These are phyloP conservation scores for Vigna mungo DNA, from an alignment of 306 rosid genomes.

Conservation along the genomic window DNA sequence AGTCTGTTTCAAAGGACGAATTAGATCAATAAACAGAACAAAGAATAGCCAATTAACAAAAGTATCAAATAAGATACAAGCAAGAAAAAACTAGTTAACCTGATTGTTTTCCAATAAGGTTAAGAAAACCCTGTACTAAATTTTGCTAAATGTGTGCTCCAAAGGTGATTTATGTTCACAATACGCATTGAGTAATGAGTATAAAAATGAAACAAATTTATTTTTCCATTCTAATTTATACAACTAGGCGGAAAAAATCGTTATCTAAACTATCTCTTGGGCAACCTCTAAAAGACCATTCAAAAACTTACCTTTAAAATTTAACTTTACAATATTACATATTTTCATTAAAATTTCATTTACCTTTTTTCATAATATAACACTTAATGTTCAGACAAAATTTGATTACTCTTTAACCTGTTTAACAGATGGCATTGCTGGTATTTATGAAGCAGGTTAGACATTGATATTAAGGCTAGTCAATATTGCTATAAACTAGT, in stretches of 20 bases:
- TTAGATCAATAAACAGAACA: conserved; percentile 23
- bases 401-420: not conserved
- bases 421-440: not conserved
- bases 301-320: not conserved
- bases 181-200: not conserved
- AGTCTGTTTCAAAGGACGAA: conserved; percentile 66
- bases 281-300: not conserved
- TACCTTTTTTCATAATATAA: not conserved
- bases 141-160: not conserved
- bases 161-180: not conserved
- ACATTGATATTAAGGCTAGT: conserved; percentile 1
- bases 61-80: conserved; percentile 27
- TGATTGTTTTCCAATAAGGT: not conserved
- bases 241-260: not conserved
- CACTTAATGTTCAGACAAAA: not conserved
- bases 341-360: not conserved
- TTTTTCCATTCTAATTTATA: not conserved
- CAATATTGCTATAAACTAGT: not conserved
- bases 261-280: not conserved
- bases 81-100: conserved; percentile 25
- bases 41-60: conserved; percentile 1
- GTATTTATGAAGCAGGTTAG: not conserved
- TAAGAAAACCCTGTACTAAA: conserved; percentile 12
- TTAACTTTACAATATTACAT: not conserved
- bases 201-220: not conserved